A percentile compares a stretch with the other conserved stretches of the same genome.
These are phyloP conservation scores for Sporothrix sp. DNA, from an alignment of 2,329 filamentous ascomycete species.

Conservation along the genomic window DNA sequence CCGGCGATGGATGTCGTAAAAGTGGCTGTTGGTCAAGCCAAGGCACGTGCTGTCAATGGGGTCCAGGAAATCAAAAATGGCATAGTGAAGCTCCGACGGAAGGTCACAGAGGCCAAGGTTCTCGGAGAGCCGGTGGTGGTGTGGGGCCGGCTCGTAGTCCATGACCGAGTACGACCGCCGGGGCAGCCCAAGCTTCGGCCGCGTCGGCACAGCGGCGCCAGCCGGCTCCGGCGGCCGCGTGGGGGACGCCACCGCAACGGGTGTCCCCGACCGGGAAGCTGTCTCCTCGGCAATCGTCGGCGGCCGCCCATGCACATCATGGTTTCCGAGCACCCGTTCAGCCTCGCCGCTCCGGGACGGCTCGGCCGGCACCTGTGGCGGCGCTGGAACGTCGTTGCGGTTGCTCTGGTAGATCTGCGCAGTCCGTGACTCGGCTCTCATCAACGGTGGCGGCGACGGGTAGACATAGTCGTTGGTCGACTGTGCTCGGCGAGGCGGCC, in stretches of 20 bases:
- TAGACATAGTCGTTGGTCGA: slow-evolving; percentile 37
- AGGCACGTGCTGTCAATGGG: slow-evolving; percentile 55
- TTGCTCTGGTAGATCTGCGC: slow-evolving; percentile 11
- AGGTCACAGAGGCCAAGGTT: slow-evolving; percentile 41
- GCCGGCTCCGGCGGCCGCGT: neutral
- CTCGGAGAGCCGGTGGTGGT: slow-evolving; percentile 38
- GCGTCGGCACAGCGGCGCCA: slow-evolving; percentile 8
- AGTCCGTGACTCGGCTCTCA: slow-evolving; percentile 11
- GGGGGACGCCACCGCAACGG: neutral
- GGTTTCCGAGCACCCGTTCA: neutral
- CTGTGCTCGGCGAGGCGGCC: slow-evolving; percentile 36
- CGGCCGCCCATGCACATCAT: slow-evolving; percentile 7
- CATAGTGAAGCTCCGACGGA: slow-evolving; percentile 50
- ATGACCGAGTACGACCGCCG: slow-evolving; percentile 52
- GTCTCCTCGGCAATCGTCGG: slow-evolving; percentile 15
- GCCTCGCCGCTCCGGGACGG: neutral
- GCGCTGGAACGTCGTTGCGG: neutral
- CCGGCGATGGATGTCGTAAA: slow-evolving; percentile 49
- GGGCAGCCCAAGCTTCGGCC: slow-evolving; percentile 34
- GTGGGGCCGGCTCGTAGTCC: slow-evolving; percentile 46
- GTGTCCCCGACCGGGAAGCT: neutral
- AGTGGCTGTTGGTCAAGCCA: slow-evolving; percentile 46
- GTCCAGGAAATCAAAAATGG: slow-evolving; percentile 53
- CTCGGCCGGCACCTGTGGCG: neutral
- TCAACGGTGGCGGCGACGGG: slow-evolving; percentile 19